Base-by-base conservation (phyloP, 495 filamentous ascomycete genomes). In the Trichocladium uniseriatum region DNA sequence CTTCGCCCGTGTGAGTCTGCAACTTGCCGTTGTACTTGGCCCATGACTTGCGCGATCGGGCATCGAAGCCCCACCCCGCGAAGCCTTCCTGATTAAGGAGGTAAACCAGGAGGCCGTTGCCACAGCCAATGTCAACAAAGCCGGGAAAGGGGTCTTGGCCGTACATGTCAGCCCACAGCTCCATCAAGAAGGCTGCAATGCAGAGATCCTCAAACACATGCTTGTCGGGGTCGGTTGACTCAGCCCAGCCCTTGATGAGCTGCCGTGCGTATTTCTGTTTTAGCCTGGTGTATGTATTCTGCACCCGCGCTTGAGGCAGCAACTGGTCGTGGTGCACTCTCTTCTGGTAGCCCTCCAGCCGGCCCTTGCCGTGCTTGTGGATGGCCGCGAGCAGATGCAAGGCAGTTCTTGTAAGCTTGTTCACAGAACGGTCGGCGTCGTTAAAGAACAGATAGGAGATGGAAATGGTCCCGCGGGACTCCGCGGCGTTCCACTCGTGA, bases 111-210 rank as follows among this genome's bases (percentile, higher is more conserved):
- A 97, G 76, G 13, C 92, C 92, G 60, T 96, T 97, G 5, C 92
- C 92, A 59, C 92, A 97, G 14, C 89, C 92, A 39, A 98, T 83
- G 60, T 97, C 94, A 9, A 96, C 86, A 58, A 98, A 98, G 5
- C 91, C 89, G 1, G 87, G 87, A 57, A 95, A 95, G 1, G 58
- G 55, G 15, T 49, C 55, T 40, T 62, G 49, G 14, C 62, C 66
- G 59, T 97, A 96, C 82, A 95, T 92, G 51, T 83, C 77, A 43
- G 72, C 65, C 92, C 94, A 98, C 9, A 96, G 73, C 73, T 95
- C 91, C 27, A 97, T 84, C 34, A 98, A 67, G 58, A 97, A 97
- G 9, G 92, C 87, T 1, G 94, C 83, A 50, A 97, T 94, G n/a
- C 80, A 71, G 16, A 98, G 67, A 62, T 97, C 90, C 62, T 97